Conservation (phyloP, 2,329 filamentous ascomycete species). For the Xylaria sp. region DNA sequence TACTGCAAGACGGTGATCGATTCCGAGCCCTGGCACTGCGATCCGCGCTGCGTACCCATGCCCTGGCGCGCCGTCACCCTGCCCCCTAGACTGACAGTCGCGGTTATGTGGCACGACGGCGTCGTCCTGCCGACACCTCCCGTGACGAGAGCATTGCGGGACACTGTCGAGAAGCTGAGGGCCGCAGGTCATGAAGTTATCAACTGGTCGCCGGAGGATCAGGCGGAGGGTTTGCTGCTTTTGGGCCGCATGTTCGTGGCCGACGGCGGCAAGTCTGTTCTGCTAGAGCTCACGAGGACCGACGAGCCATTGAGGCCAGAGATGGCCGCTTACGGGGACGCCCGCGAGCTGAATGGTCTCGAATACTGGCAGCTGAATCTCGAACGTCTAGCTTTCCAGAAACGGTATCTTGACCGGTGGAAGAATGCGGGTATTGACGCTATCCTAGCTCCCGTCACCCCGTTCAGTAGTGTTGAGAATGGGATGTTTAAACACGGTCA, state of each 20-base stretch:
- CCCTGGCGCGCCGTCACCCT: slow-evolving; percentile 59
- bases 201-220: slow-evolving; percentile 61
- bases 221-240: slow-evolving; percentile 51
- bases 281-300: slow-evolving; percentile 51
- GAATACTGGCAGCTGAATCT: slow-evolving; percentile 61
- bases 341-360: slow-evolving; percentile 53
- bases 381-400: slow-evolving; percentile 58
- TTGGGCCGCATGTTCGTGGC: slow-evolving; percentile 60
- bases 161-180: slow-evolving; percentile 56
- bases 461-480: slow-evolving; percentile 56
- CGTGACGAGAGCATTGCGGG: slow-evolving; percentile 64
- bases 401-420: slow-evolving; percentile 59
- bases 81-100: slow-evolving; percentile 61
- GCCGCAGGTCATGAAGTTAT: slow-evolving; percentile 62
- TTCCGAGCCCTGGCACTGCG: slow-evolving; percentile 64
- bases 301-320: slow-evolving; percentile 53
- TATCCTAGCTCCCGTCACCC: slow-evolving; percentile 66
- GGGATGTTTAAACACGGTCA: slow-evolving; percentile 57
- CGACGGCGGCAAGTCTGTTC: slow-evolving; percentile 57
- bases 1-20: slow-evolving; percentile 64
- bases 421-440: slow-evolving; percentile 65
- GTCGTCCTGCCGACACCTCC: slow-evolving; percentile 74
- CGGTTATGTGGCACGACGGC: slow-evolving; percentile 72
- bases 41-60: slow-evolving; percentile 67
- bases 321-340: slow-evolving; percentile 43